phyloP scores from a whole-genome alignment of 2,329 filamentous ascomycete genomes.

The Dothidotthia symphoricarpi region DNA sequence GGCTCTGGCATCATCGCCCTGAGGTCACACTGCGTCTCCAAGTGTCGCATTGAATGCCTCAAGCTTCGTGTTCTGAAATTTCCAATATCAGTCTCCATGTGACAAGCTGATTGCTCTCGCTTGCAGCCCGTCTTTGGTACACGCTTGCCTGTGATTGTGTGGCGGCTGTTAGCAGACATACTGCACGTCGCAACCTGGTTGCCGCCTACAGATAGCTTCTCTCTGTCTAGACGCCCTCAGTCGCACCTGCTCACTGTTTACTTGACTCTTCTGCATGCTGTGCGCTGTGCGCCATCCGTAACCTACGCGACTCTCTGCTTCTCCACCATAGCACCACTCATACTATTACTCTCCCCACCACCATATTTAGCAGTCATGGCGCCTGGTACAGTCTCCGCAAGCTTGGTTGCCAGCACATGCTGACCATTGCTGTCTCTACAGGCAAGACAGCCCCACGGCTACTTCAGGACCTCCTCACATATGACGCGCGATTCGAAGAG shows the following conservation, averaged over 20 bases:
- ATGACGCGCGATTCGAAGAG: conserved; percentile 52
- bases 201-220: conserved; percentile 16
- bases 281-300: conserved; percentile 1
- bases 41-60: background rate
- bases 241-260: conserved; percentile 9
- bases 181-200: conserved; percentile 8
- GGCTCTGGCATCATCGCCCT: conserved; percentile 10
- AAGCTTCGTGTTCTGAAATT: background rate
- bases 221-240: conserved; percentile 12
- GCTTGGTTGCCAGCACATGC: conserved; percentile 5
- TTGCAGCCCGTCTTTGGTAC: too few relatives aligned
- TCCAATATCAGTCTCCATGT: background rate
- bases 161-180: background rate
- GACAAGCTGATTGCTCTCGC: background rate
- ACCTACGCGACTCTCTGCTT: conserved; percentile 3
- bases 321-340: conserved; percentile 2
- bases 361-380: conserved; percentile 18
- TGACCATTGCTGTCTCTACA: conserved; percentile 35
- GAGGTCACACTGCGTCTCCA: background rate
- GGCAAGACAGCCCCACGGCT: conserved; percentile 53
- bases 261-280: conserved; percentile 9
- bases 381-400: conserved; percentile 17
- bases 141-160: background rate
- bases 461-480: conserved; percentile 52
- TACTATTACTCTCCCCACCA: conserved; percentile 1